Conservation (phyloP, 768 basidiomycete species). For the Collybia nuda region DNA sequence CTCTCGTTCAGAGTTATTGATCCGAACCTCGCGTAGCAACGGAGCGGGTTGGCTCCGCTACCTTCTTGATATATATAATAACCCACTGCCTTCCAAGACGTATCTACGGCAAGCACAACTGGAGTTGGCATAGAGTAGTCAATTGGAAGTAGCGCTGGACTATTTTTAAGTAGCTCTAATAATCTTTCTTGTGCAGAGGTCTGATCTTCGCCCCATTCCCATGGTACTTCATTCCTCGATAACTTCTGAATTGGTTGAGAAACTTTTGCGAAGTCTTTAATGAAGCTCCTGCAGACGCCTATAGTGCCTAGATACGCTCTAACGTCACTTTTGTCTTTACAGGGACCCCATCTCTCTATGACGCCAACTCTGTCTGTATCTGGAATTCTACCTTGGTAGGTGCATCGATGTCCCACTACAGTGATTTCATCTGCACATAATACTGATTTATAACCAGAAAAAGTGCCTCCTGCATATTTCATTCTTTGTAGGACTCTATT, state of each 20-base stretch:
- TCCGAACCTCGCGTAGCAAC: background rate
- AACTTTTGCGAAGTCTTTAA: slow-evolving; percentile 22
- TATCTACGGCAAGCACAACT: slow-evolving; percentile 1
- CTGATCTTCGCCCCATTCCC: slow-evolving; percentile 24
- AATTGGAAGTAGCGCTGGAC: background rate
- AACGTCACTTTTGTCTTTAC: slow-evolving; percentile 18
- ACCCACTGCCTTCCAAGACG: too few species aligned
- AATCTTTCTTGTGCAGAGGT: background rate
- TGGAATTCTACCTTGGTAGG: slow-evolving; percentile 25
- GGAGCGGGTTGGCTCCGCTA: background rate
- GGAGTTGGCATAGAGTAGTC: background rate
- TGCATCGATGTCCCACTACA: slow-evolving; percentile 33
- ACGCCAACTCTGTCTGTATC: slow-evolving; percentile 19
- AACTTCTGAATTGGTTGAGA: slow-evolving; percentile 22
- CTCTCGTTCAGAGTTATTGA: background rate
- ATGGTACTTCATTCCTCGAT: slow-evolving; percentile 22
- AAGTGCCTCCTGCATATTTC: slow-evolving; percentile 27
- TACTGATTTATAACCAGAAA: slow-evolving; percentile 27
- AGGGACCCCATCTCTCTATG: slow-evolving; percentile 25
- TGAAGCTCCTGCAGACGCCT: slow-evolving; percentile 26
- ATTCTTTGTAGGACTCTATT: slow-evolving; percentile 27
- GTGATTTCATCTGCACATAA: slow-evolving; percentile 18
- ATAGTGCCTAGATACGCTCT: slow-evolving; percentile 28
- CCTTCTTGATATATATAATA: background rate
- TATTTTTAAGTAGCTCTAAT: background rate